phyloP scores from a whole-genome alignment of 2,329 filamentous ascomycete genomes.

The Beauveria varroae region DNA sequence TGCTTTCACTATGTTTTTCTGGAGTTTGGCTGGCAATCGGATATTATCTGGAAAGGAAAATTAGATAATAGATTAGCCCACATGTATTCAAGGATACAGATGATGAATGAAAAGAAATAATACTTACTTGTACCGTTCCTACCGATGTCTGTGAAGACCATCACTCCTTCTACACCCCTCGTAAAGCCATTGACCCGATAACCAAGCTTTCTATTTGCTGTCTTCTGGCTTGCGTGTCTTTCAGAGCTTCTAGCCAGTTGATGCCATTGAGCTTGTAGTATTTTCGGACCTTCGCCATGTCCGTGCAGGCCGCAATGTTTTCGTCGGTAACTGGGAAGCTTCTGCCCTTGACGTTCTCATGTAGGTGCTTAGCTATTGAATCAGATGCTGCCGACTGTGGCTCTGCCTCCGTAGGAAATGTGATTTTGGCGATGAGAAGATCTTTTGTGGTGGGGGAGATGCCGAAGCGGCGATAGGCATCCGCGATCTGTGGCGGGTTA shows the following conservation, averaged over 20 bases:
- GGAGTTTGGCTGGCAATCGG: constrained; percentile 4
- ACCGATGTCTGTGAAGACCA: not conserved
- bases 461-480: constrained; percentile 84
- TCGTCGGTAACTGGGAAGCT: constrained; percentile 54
- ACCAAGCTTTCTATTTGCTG: constrained; percentile 61
- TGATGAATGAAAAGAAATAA: constrained; percentile 9
- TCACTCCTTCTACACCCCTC: constrained; percentile 22
- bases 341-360: constrained; percentile 52
- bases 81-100: constrained; percentile 5
- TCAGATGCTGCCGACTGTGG: constrained; percentile 37
- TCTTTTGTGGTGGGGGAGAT: constrained; percentile 62
- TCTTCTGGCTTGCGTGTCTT: constrained; percentile 29
- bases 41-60: constrained; percentile 7
- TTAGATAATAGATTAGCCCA: constrained; percentile 8
- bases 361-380: constrained; percentile 52
- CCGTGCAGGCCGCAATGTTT: constrained; percentile 49
- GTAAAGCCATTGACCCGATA: constrained; percentile 65
- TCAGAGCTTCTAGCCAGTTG: constrained; percentile 40
- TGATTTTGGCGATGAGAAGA: constrained; percentile 77
- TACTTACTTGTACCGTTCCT: not conserved
- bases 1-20: not conserved
- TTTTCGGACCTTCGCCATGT: constrained; percentile 67
- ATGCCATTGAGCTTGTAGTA: constrained; percentile 73
- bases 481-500: constrained; percentile 60
- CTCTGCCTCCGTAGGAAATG: constrained; percentile 38